A percentile compares a stretch with the other conserved stretches of the same genome.
phyloP scores from a whole-genome alignment of 495 filamentous ascomycete genomes.

The Xylona heveae region DNA sequence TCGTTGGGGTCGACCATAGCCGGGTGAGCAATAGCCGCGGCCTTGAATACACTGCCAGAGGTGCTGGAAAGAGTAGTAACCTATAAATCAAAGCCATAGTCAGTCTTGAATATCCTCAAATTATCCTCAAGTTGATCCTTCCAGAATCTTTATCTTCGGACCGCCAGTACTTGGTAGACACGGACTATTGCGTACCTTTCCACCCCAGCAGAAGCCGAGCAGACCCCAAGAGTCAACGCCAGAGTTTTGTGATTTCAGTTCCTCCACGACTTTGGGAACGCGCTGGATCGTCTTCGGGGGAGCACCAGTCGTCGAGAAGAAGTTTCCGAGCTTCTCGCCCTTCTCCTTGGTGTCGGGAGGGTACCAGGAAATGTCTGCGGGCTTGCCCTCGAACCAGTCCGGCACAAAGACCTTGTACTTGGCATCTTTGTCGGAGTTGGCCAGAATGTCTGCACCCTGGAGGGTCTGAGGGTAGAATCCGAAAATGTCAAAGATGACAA shows the following conservation, averaged over 20 bases:
- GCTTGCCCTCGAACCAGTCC: constrained; percentile 43
- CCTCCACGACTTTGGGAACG: constrained; percentile 39
- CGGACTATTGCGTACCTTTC: constrained; percentile 56
- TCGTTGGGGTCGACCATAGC: constrained; percentile 73
- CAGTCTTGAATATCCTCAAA: constrained; percentile 1
- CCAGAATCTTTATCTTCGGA: no score
- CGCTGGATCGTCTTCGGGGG: constrained; percentile 38
- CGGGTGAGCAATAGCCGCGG: constrained; percentile 45
- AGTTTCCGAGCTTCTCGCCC: constrained; percentile 47
- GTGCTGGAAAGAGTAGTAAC: constrained; percentile 4
- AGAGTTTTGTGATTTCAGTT: constrained; percentile 29
- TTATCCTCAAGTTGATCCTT: neutral
- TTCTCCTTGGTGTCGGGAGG: constrained; percentile 70
- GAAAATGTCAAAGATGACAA: constrained; percentile 53
- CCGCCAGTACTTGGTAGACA: no score
- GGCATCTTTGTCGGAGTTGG: constrained; percentile 28
- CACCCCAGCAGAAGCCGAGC: constrained; percentile 92
- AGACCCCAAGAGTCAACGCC: constrained; percentile 60
- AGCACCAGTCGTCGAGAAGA: constrained; percentile 51
- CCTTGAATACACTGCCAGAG: constrained; percentile 21
- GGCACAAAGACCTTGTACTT: constrained; percentile 45
- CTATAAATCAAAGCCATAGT: neutral
- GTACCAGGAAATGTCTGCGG: constrained; percentile 24
- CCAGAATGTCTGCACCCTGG: constrained; percentile 51
- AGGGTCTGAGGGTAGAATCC: constrained; percentile 47